Conservation (phyloP, 441 rosid species). For the Croton setiger region DNA sequence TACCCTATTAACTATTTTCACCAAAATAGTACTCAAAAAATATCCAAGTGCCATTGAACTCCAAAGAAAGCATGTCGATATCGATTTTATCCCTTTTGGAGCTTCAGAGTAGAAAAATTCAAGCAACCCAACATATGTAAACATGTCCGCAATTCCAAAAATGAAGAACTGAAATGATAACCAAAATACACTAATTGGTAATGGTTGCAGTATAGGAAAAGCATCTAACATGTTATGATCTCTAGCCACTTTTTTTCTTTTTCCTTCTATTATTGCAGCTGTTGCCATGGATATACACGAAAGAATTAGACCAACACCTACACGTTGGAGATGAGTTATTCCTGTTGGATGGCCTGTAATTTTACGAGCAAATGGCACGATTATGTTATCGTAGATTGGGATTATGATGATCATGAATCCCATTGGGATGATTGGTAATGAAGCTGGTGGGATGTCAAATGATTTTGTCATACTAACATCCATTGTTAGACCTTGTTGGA, state of each 20-base stretch:
- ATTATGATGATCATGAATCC: slow-evolving; percentile 39
- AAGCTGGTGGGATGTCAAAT: slow-evolving; percentile 50
- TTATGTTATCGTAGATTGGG: slow-evolving; percentile 43
- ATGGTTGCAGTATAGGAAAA: slow-evolving; percentile 35
- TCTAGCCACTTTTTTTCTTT: slow-evolving; percentile 44
- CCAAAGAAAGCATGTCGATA: slow-evolving; percentile 61
- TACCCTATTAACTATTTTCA: slow-evolving; percentile 44
- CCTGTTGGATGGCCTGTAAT: slow-evolving; percentile 50
- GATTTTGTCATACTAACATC: slow-evolving; percentile 35
- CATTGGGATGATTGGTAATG: slow-evolving; percentile 53
- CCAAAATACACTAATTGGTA: slow-evolving; percentile 55
- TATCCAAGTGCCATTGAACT: slow-evolving; percentile 60
- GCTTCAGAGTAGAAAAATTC: slow-evolving; percentile 66
- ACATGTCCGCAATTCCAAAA: slow-evolving; percentile 61
- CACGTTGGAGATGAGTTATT: slow-evolving; percentile 53
- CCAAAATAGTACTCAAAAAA: slow-evolving; percentile 42
- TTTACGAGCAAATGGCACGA: slow-evolving; percentile 40
- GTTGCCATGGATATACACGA: slow-evolving; percentile 46
- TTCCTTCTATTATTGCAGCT: slow-evolving; percentile 50
- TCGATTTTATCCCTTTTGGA: slow-evolving; percentile 44
- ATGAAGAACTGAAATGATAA: slow-evolving; percentile 54
- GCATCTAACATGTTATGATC: slow-evolving; percentile 52
- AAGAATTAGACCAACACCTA: slow-evolving; percentile 53
- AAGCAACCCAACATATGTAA: slow-evolving; percentile 50
- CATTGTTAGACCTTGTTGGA: slow-evolving; percentile 61